phyloP scores from a whole-genome alignment of 2,329 filamentous ascomycete genomes.

The Colletotrichum somersetense region DNA sequence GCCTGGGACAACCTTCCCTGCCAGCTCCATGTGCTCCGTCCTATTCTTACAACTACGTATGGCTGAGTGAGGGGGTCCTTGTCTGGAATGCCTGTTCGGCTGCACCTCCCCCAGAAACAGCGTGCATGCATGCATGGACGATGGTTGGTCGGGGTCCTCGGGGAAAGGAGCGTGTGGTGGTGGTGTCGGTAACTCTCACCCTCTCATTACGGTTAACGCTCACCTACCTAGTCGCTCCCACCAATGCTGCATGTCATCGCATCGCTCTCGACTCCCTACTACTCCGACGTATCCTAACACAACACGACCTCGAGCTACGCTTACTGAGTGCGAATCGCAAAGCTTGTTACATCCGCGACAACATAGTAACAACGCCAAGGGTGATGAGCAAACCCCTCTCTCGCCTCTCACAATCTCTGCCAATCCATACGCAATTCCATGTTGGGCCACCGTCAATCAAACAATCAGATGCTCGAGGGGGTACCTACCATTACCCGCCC shows the following conservation, averaged over 20 bases:
- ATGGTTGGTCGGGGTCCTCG: not conserved
- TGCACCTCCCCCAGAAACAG: slow-evolving; percentile 26
- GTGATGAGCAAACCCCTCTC: not conserved
- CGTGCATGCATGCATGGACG: slow-evolving; percentile 11
- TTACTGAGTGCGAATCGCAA: not conserved
- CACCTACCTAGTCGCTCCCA: not conserved
- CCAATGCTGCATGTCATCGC: too few relatives aligned
- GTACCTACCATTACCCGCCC: not conserved
- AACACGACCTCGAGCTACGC: not conserved
- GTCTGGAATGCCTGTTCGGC: not conserved
- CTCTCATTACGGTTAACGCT: not conserved
- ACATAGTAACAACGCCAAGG: slow-evolving; percentile 23
- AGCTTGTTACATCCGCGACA: slow-evolving; percentile 1
- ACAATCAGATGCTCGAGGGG: not conserved
- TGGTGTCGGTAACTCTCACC: not conserved
- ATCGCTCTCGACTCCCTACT: not conserved
- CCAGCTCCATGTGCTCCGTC: not conserved
- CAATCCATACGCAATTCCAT: slow-evolving; percentile 13
- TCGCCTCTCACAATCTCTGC: slow-evolving; percentile 6
- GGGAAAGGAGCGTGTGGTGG: not conserved
- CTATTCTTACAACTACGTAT: not conserved
- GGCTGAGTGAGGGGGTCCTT: too few relatives aligned
- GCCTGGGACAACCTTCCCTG: slow-evolving; percentile 13
- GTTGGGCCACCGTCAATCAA: not conserved
- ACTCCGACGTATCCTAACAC: not conserved